Base-by-base conservation (phyloP, 2,329 filamentous ascomycete species). In the Colletotrichum tanaceti region DNA sequence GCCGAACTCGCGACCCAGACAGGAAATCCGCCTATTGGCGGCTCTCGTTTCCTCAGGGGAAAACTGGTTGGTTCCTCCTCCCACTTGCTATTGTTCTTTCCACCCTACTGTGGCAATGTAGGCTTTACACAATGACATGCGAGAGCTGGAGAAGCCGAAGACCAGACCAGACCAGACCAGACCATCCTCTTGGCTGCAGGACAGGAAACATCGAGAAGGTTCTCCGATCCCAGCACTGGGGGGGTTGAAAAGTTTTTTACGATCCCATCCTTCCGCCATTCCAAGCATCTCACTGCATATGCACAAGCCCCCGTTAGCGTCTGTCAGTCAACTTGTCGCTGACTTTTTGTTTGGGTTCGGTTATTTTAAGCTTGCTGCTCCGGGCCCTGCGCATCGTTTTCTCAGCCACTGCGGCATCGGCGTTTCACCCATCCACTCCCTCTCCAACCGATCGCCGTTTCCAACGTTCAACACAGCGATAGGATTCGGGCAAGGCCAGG, bases 131-230 rank as follows among this genome's bases (percentile, higher is more conserved):
- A 35, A 18, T 38, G 28, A n/a, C 16, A 32, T 28, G 11, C 5
- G 5, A 39, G 9, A 11, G n/a, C 32, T 59, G 58, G 58, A 43
- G 35, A 60, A 18, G 46, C 46, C 58, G 58, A 60, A 60, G 58
- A 52, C 58, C 32, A 39, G 46, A 50, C 58, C 46, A 60, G 58
- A 52, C 58, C 32, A 39, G 46, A 50, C 58, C 46, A n/a, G 18
- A 43, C 58, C 46, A 43, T 32, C 14, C 22, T 52, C 46, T 67
- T 58, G 58, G 64, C 64, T 63, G 59, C 63, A 66, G 55, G 52
- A 28, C 5, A 57, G 50, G 49, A 52, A 63, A 32, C 18, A 39
- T 58, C 11, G 43, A 66, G 43, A 63, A 22, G 20, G 41, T 61
- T 43, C 32, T 38, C 4, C 35, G 20, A 9, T 24, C 41, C 4